Percentiles rank a stretch among this genome's conserved stretches.
These are phyloP conservation scores for Amphichorda felina DNA, from an alignment of 2,329 filamentous ascomycete species.

Conservation along the genomic window DNA sequence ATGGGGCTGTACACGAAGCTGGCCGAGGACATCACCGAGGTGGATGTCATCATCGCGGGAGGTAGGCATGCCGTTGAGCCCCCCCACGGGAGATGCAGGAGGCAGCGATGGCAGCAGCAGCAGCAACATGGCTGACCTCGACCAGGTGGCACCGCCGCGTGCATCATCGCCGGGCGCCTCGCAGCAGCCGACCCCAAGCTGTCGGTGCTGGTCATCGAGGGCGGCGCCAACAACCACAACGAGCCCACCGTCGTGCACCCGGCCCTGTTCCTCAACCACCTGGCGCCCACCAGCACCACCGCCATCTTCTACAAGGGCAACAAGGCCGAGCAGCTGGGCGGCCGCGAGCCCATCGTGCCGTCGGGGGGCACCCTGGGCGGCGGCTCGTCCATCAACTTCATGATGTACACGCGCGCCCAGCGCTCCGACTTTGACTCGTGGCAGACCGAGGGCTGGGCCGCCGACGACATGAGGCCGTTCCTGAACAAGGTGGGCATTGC, in stretches of 20 bases:
- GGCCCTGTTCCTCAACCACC: constrained; percentile 18
- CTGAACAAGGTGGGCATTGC: constrained; percentile 7
- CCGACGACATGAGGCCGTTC: constrained; percentile 8
- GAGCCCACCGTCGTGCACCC: constrained; percentile 23
- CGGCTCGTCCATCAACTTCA: constrained; percentile 20
- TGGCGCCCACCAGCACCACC: constrained; percentile 7
- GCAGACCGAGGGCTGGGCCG: constrained; percentile 8
- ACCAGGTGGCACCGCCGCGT: constrained; percentile 31
- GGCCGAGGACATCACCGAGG: constrained; percentile 24
- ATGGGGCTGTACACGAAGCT: constrained; percentile 13
- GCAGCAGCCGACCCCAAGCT: constrained; percentile 34
- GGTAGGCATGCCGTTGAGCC: constrained; percentile 15
- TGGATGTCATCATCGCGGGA: constrained; percentile 39
- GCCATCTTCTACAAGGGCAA: constrained; percentile 12
- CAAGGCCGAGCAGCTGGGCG: constrained; percentile 10
- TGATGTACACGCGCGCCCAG: constrained; percentile 17
- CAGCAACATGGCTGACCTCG: no score
- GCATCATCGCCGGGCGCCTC: constrained; percentile 35
- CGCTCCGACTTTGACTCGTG: constrained; percentile 9
- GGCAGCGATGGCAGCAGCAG: not conserved
- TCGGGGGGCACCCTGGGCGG: constrained; percentile 16
- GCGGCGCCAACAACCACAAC: constrained; percentile 13
- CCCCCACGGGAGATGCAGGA: no score
- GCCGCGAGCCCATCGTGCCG: constrained; percentile 10
- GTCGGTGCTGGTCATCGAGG: constrained; percentile 30